Base-by-base conservation (phyloP, 2,329 filamentous ascomycete species). In the Sphaceloma murrayae region DNA sequence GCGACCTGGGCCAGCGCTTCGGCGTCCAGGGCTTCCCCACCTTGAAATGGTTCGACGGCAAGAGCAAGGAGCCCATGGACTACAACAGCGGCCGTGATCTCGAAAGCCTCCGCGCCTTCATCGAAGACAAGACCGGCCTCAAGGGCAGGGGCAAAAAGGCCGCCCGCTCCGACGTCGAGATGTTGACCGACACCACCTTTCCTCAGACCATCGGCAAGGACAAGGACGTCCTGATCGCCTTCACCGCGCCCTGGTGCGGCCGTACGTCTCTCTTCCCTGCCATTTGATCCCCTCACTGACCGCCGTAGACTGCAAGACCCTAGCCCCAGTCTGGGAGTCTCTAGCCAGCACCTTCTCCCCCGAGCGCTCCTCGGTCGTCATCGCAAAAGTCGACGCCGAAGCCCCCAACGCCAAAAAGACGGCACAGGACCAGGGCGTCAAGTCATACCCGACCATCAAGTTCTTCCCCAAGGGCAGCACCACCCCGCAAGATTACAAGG, bases 211-310 rank as follows among this genome's bases (percentile, higher is more conserved):
- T 95, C 68, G 89, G 89, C 51, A 73, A 78, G 42, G 85, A 94
- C 51, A 87, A 94, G 75, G 74, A 93, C 65, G 85, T 94, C 14
- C 66, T 98, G 45, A 88, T 98, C 61, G 88, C 93, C 34, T 98
- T 98, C 66, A 98, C 93, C 55, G 89, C 91, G 43, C 88, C 91
- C 43, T 96, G 89, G 91, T 98, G 91, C 67, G 89, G 89, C 64
- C 89, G 91, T 96, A 77, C 67, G 87, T 83, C 54, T 53, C 48
- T n/a, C 38, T 47, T 9, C 38, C 38, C 17, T 24, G 49, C 13
- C 32, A 19, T 47, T 36, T 42, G 46, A 10, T 48, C 39, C 27
- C 46, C 40, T 43, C 22, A 44, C 45, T 54, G 43, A 49, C 46
- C 38, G 34, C 17, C 22, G 33, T 61, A 95, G 91, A 98, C 77